Evolutionary conservation across 768 basidiomycete species (phyloP).

Genomic region (Lepiota venenata): DNA sequence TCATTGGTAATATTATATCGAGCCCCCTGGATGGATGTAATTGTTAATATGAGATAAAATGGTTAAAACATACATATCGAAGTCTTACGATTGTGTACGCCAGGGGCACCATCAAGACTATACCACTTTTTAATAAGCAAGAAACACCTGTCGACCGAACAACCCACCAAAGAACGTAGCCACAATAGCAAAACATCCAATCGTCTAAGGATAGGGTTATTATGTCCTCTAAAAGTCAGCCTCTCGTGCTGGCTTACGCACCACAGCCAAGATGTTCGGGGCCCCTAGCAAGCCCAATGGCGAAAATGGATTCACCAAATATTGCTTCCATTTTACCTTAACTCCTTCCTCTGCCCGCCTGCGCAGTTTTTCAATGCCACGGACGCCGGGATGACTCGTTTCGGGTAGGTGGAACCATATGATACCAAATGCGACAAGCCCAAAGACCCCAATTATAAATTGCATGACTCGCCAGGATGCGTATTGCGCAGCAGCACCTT

Average conservation of each 20-base stretch:
- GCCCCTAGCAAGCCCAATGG: conserved; percentile 46
- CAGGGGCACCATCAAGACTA: conserved; percentile 56
- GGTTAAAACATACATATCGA: background rate
- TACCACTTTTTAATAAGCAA: no score
- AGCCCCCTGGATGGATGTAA: conserved; percentile 43
- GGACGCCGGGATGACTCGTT: conserved; percentile 57
- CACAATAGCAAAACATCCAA: conserved; percentile 23
- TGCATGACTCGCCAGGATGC: conserved; percentile 62
- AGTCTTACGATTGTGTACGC: conserved; percentile 61
- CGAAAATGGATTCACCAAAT: conserved; percentile 53
- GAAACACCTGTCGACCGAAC: no score
- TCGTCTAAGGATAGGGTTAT: conserved; percentile 3
- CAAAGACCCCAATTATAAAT: conserved; percentile 32
- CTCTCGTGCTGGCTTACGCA: conserved; percentile 24
- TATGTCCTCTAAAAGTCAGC: background rate
- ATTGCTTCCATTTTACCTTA: conserved; percentile 19
- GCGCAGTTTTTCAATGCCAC: conserved; percentile 46
- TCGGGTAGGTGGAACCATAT: conserved; percentile 55
- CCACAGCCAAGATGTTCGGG: conserved; percentile 53
- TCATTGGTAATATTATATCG: conserved; percentile 55
- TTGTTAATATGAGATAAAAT: background rate
- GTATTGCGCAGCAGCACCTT: conserved; percentile 15
- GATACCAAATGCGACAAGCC: conserved; percentile 33
- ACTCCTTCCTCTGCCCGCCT: conserved; percentile 8
- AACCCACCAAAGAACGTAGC: conserved; percentile 36